phyloP scores from a whole-genome alignment of 2,329 filamentous ascomycete genomes.

The Fusarium sambucinum region DNA sequence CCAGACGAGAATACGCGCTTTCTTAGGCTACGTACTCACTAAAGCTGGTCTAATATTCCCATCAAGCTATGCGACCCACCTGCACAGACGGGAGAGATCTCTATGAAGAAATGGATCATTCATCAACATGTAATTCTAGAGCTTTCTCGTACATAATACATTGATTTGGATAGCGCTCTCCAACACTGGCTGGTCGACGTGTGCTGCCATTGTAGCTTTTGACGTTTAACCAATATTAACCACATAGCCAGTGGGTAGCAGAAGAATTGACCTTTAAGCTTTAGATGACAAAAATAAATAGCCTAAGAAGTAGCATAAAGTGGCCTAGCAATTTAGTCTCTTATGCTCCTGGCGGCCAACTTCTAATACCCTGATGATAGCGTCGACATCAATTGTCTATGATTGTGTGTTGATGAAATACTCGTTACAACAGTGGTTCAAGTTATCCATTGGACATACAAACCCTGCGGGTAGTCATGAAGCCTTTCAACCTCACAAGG shows the following conservation, averaged over 20 bases:
- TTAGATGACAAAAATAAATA: too few species aligned
- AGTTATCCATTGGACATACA: background rate
- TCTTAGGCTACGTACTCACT: too few species aligned
- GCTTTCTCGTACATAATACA: constrained; percentile 8
- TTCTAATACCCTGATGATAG: too few species aligned
- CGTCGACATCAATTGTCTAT: background rate
- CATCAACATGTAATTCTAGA: constrained; percentile 8
- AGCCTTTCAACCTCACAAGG: background rate
- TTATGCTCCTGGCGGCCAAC: too few species aligned
- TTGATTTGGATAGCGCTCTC: constrained; percentile 18
- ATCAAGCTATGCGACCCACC: too few species aligned
- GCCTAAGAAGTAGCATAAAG: too few species aligned
- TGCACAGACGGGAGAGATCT: background rate
- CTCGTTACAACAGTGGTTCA: background rate
- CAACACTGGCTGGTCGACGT: background rate
- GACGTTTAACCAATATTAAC: background rate
- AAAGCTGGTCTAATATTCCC: too few species aligned
- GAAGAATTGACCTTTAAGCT: too few species aligned
- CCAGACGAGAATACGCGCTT: too few species aligned
- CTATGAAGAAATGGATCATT: background rate
- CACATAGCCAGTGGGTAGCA: too few species aligned
- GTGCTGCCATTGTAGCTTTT: background rate
- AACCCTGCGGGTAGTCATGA: background rate
- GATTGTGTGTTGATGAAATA: too few species aligned
- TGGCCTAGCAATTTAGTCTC: too few species aligned